phyloP scores from a whole-genome alignment of 108 stramenopile species.

The Pseudonitzschia multiseries region DNA sequence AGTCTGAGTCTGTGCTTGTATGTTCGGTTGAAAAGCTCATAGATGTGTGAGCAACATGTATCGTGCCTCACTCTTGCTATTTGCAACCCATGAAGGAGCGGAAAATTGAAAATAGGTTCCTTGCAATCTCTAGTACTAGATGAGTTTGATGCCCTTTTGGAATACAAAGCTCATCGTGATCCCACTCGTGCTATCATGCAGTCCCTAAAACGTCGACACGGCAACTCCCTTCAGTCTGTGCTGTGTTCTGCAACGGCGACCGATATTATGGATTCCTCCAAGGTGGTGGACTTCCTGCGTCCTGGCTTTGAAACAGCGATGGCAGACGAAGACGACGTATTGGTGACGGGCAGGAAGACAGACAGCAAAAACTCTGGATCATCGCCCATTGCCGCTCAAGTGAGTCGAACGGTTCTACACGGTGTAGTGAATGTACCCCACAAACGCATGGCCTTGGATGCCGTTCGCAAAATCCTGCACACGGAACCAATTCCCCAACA shows the following conservation, averaged over 20 bases:
- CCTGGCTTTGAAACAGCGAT: conserved; percentile 72
- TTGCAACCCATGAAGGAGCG: conserved; percentile 29
- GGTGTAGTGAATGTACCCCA: conserved; percentile 77
- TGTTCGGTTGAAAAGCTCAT: too few relatives aligned
- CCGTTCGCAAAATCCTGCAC: conserved; percentile 72
- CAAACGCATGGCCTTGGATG: conserved; percentile 73
- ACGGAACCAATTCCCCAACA: conserved; percentile 88
- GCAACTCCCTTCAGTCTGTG: conserved; percentile 50
- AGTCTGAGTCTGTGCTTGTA: not conserved
- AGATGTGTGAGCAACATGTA: too few relatives aligned
- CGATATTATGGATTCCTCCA: conserved; percentile 60
- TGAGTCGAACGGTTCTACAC: conserved; percentile 83
- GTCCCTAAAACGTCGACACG: conserved; percentile 60
- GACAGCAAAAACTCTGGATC: conserved; percentile 1
- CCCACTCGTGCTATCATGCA: conserved; percentile 71
- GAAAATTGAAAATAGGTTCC: conserved; percentile 61
- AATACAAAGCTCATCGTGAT: conserved; percentile 77
- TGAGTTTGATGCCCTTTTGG: conserved; percentile 87
- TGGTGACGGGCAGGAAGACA: conserved; percentile 50
- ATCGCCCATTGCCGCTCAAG: conserved; percentile 36
- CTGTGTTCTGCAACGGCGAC: conserved; percentile 85
- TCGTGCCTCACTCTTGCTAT: not conserved
- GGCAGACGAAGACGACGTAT: conserved; percentile 64
- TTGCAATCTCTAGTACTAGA: conserved; percentile 76
- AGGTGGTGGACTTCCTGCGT: conserved; percentile 50